These are phyloP conservation scores for Biscogniauxia marginata DNA, from an alignment of 2,329 filamentous ascomycete genomes.

Conservation along the genomic window DNA sequence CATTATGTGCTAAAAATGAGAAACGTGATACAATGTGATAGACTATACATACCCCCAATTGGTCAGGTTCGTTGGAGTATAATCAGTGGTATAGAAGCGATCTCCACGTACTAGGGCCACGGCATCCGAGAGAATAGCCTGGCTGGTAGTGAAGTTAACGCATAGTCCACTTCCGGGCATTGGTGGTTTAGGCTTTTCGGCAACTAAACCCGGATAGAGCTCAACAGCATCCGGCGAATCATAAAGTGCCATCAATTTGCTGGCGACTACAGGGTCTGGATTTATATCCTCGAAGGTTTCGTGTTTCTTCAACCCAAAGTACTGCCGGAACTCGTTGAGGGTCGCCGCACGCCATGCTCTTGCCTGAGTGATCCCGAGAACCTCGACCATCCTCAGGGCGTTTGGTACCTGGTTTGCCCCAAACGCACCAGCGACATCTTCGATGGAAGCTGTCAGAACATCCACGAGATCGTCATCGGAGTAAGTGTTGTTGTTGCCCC, in stretches of 20 bases:
- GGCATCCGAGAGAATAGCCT: constrained; percentile 61
- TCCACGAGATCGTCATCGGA: constrained; percentile 42
- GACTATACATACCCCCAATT: constrained; percentile 54
- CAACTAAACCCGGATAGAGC: constrained; percentile 56
- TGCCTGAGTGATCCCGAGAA: constrained; percentile 47
- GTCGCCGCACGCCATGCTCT: constrained; percentile 50
- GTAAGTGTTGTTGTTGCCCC: constrained; percentile 37
- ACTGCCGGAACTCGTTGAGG: constrained; percentile 51
- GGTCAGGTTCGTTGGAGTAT: constrained; percentile 59
- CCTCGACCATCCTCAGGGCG: constrained; percentile 45
- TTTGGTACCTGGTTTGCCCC: constrained; percentile 48
- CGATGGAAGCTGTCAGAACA: constrained; percentile 44
- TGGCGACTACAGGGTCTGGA: constrained; percentile 45
- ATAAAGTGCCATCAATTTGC: constrained; percentile 45
- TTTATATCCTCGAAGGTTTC: constrained; percentile 52
- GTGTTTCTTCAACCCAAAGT: constrained; percentile 49
- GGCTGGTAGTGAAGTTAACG: constrained; percentile 44
- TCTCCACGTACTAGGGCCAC: constrained; percentile 63
- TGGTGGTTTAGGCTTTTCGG: constrained; percentile 54
- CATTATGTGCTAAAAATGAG: background rate
- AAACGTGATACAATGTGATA: constrained; percentile 35
- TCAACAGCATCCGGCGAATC: constrained; percentile 53
- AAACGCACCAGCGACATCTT: constrained; percentile 50
- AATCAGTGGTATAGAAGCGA: constrained; percentile 63
- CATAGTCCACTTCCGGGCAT: constrained; percentile 50